phyloP scores from a whole-genome alignment of 345 rosid species.

The Hibiscus syriacus region DNA sequence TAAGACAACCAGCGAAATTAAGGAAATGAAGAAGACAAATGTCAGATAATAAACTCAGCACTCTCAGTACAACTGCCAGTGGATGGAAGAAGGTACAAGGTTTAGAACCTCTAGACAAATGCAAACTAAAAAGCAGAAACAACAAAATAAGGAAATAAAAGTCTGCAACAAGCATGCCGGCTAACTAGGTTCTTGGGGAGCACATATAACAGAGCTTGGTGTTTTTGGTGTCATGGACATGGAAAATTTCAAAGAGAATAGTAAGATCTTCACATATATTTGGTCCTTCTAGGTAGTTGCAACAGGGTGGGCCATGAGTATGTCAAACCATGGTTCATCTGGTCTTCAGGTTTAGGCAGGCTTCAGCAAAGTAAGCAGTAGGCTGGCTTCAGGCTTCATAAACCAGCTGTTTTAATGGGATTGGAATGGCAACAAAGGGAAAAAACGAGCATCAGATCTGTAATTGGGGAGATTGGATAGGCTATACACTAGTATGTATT shows the following conservation, averaged over 20 bases:
- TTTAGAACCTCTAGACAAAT: slow-evolving; percentile 13
- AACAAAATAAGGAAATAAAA: slow-evolving; percentile 24
- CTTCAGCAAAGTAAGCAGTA: slow-evolving; percentile 71
- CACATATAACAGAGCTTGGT: slow-evolving; percentile 51
- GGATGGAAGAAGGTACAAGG: slow-evolving; percentile 31
- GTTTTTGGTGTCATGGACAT: slow-evolving; percentile 46
- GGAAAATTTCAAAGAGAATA: slow-evolving; percentile 36
- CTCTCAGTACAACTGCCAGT: slow-evolving; percentile 27
- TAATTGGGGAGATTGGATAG: slow-evolving; percentile 49
- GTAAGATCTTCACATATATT: slow-evolving; percentile 40
- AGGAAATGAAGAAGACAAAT: slow-evolving; percentile 1
- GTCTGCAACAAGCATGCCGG: slow-evolving; percentile 38
- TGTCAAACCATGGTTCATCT: slow-evolving; percentile 69
- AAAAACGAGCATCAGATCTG: slow-evolving; percentile 66
- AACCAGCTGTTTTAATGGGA: slow-evolving; percentile 82
- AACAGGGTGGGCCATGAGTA: slow-evolving; percentile 65
- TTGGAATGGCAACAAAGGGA: slow-evolving; percentile 71
- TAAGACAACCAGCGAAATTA: slow-evolving; percentile 7
- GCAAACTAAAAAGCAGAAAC: slow-evolving; percentile 15
- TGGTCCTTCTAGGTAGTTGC: slow-evolving; percentile 70
- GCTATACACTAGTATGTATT: slow-evolving; percentile 32
- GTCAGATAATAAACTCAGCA: slow-evolving; percentile 9
- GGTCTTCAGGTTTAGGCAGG: slow-evolving; percentile 92
- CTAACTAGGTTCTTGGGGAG: slow-evolving; percentile 55
- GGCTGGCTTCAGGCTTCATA: slow-evolving; percentile 92